A percentile compares a stretch with the other conserved stretches of the same genome.
Evolutionary conservation across 257 asterid genomes (phyloP).

Genomic region (Solanum arcanum): DNA sequence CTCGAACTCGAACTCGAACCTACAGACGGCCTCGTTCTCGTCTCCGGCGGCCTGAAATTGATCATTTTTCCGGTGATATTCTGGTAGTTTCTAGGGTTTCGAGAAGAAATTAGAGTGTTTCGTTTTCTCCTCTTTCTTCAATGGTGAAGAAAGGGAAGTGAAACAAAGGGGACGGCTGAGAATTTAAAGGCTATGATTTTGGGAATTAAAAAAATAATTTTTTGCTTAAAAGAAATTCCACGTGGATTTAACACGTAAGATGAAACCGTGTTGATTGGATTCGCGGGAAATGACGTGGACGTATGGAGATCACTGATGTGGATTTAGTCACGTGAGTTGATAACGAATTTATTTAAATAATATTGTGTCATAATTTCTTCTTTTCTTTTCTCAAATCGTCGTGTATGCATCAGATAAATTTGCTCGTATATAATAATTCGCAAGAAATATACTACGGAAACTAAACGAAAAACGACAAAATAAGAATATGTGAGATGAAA

Average conservation of each 20-base stretch:
- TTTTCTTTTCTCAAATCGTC: too few relatives aligned
- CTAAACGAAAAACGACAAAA: too few relatives aligned
- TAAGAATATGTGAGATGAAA: too few relatives aligned
- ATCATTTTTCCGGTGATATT: slow-evolving; percentile 1
- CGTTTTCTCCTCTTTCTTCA: not conserved
- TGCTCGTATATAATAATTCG: not conserved
- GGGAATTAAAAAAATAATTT: not conserved
- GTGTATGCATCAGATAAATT: too few relatives aligned
- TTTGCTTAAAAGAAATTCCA: not conserved
- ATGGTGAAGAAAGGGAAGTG: not conserved
- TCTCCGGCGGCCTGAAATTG: slow-evolving; percentile 58
- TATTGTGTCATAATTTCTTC: too few relatives aligned
- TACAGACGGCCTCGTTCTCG: slow-evolving; percentile 33
- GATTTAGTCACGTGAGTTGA: slow-evolving; percentile 12
- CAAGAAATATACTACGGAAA: too few relatives aligned
- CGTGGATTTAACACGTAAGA: slow-evolving; percentile 26
- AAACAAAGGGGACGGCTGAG: not conserved
- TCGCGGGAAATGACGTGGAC: not conserved
- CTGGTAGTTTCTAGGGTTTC: not conserved
- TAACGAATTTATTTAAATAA: not conserved
- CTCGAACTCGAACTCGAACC: slow-evolving; percentile 20
- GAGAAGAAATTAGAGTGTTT: not conserved
- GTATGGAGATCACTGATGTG: slow-evolving; percentile 12
- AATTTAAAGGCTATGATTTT: slow-evolving; percentile 4
- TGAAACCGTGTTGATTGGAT: slow-evolving; percentile 9